Base-by-base conservation (phyloP, 164 flowering plant genomes). In the Magnolia changhungtana region DNA sequence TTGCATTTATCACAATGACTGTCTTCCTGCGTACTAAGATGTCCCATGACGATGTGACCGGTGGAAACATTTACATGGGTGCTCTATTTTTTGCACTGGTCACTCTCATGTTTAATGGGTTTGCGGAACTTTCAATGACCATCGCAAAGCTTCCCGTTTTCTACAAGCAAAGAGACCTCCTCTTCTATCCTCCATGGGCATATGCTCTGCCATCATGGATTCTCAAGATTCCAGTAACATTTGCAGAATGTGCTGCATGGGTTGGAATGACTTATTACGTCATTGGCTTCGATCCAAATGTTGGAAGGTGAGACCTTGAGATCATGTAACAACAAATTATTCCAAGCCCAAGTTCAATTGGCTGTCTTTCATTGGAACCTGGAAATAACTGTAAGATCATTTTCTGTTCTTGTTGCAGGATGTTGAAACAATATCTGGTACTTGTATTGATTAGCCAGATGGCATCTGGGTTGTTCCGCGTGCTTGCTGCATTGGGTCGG, bases 121-220 rank as follows among this genome's bases (percentile, higher is more conserved):
- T 82, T 19, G 69, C 83, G 1, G 93, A 90, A 76, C 84, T 90
- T 16, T 63, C 88, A 21, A 55, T 85, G 69, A 85, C 85, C 9
- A 77, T 87, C 4, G 31, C 58, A 18, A 87, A 81, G 71, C 90
- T 90, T 76, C 91, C 93, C 1, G 87, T 86, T 27, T 90, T 90
- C 67, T 90, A 85, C 76, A 90, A 90, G 85, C 93, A 90, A 77
- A 77, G 93, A 59, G 90, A 87, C 71, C 85, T 83, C 67, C 85
- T 83, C 1, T 87, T 90, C 51, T 86, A 72, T 65, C 93, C 93
- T 74, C 61, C 91, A 11, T 90, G 93, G 93, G 87, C 91, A 61
- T 88, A 79, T 45, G 74, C 91, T 29, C 71, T 88, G 20, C 89
- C 93, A 0, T 1, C 78, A 69, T 84, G 80, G 79, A 79, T 88